phyloP scores from a whole-genome alignment of 306 rosid species.

The Rosa lucieae region DNA sequence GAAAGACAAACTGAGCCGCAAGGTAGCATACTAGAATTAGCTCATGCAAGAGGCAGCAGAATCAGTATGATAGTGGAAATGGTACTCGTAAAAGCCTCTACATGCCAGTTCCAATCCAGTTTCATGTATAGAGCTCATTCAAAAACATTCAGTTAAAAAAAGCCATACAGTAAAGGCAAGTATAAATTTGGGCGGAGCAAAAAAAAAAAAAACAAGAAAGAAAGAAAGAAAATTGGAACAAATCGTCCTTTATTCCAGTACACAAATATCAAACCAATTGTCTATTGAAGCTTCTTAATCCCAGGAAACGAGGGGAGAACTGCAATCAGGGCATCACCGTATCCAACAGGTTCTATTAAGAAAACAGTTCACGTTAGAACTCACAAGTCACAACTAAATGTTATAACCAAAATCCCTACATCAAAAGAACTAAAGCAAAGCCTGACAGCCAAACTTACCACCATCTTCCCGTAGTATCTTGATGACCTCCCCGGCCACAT shows the following conservation, averaged over 20 bases:
- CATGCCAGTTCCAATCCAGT: background rate
- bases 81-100: background rate
- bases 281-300: constrained; percentile 79
- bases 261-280: background rate
- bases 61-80: background rate
- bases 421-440: background rate
- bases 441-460: constrained; percentile 46
- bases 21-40: background rate
- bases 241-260: background rate
- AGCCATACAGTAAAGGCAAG: background rate
- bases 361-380: background rate
- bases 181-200: background rate
- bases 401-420: background rate
- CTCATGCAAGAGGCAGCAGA: background rate
- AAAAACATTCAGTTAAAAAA: background rate
- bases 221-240: background rate
- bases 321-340: constrained; percentile 79
- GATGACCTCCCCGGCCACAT: constrained; percentile 79
- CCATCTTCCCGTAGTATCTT: constrained; percentile 82
- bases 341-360: constrained; percentile 80
- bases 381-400: background rate
- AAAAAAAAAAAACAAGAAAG: background rate
- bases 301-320: constrained; percentile 91
- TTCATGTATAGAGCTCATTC: background rate
- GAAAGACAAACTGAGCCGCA: too few species aligned